phyloP scores from a whole-genome alignment of 169 alveolate genomes.

The Cryptosporidium canis region DNA sequence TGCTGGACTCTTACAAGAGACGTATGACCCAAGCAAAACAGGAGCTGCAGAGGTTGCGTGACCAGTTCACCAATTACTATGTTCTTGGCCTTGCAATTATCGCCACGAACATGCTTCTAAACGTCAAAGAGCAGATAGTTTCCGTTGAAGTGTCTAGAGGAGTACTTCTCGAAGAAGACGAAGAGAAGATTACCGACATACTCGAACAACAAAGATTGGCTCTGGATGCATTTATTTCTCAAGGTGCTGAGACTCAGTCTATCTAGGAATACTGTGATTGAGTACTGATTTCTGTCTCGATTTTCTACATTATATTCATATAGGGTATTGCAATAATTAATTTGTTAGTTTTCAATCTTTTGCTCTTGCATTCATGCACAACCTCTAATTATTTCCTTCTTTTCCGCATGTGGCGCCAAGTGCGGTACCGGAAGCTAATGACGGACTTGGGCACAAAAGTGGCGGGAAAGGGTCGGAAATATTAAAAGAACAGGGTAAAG shows the following conservation, averaged over 20 bases:
- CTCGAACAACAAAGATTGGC: slow-evolving; percentile 73
- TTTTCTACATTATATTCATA: background rate
- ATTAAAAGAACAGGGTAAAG: background rate
- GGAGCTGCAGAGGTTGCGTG: slow-evolving; percentile 50
- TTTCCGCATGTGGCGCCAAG: background rate
- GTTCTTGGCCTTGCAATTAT: slow-evolving; percentile 55
- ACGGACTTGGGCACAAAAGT: background rate
- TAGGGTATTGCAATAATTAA: background rate
- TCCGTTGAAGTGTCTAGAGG: slow-evolving; percentile 71
- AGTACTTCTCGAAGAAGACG: slow-evolving; percentile 71
- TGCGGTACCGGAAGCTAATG: background rate
- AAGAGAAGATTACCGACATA: slow-evolving; percentile 65
- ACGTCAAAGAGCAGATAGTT: slow-evolving; percentile 68
- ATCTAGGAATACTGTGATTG: background rate
- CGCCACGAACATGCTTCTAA: slow-evolving; percentile 65
- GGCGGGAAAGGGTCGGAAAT: background rate
- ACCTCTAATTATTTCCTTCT: background rate
- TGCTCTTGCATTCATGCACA: background rate
- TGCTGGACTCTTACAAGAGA: slow-evolving; percentile 60
- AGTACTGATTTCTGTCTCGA: background rate
- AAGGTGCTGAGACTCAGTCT: slow-evolving; percentile 66
- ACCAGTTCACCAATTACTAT: slow-evolving; percentile 43
- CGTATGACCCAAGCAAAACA: slow-evolving; percentile 71
- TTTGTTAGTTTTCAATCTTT: background rate
- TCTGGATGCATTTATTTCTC: slow-evolving; percentile 63